phyloP scores from a whole-genome alignment of 83 land plant species.

The Picea engelmannii region DNA sequence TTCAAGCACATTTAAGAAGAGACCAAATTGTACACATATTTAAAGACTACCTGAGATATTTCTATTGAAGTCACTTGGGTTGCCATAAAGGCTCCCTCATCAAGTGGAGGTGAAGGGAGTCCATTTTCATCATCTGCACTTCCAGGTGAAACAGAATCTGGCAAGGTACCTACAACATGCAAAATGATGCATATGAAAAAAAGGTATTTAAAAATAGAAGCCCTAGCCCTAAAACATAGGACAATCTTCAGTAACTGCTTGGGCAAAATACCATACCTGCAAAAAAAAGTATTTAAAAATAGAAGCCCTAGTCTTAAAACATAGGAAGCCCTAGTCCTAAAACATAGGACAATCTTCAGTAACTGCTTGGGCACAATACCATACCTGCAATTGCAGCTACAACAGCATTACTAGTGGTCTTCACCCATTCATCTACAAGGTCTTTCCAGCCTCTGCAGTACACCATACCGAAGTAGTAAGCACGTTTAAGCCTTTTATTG shows the following conservation, averaged over 20 bases:
- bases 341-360: not conserved
- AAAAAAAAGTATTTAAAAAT: too few species aligned
- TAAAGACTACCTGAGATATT: slow-evolving; percentile 55
- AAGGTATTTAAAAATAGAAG: not conserved
- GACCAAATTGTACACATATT: too few species aligned
- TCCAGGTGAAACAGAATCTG: slow-evolving; percentile 55
- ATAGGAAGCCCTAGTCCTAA: too few species aligned
- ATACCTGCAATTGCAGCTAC: slow-evolving; percentile 26
- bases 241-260: too few species aligned
- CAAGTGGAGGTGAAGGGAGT: slow-evolving; percentile 73
- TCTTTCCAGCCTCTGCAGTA: slow-evolving; percentile 62
- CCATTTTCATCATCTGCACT: slow-evolving; percentile 55
- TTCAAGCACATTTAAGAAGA: too few species aligned
- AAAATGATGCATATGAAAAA: not conserved
- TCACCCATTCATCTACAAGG: slow-evolving; percentile 56
- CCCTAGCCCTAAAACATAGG: too few species aligned
- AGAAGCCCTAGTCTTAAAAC: too few species aligned
- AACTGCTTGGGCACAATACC: not conserved
- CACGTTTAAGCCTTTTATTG: too few species aligned
- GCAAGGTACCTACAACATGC: slow-evolving; percentile 27
- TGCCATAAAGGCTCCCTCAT: slow-evolving; percentile 56
- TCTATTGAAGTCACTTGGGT: slow-evolving; percentile 44
- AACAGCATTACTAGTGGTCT: slow-evolving; percentile 18
- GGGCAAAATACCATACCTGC: too few species aligned
- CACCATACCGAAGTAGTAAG: slow-evolving; percentile 4